These are phyloP conservation scores for Neovahlkampfia damariscottae DNA, from an alignment of 78 protist species.

Conservation along the genomic window DNA sequence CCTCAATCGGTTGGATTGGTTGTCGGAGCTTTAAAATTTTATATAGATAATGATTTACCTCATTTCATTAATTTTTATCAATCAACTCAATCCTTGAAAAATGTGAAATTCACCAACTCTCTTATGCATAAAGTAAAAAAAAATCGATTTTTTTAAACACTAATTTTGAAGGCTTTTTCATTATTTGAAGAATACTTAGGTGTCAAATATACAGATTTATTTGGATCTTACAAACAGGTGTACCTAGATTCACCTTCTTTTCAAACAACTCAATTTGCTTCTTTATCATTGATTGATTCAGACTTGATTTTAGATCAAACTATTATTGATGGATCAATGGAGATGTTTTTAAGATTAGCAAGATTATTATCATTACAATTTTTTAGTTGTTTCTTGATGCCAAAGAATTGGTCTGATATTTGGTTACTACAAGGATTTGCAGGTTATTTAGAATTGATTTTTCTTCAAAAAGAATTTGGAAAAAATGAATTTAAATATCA, in stretches of 20 bases:
- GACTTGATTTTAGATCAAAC: neutral
- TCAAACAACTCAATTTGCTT: neutral
- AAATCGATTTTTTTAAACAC: too few species aligned
- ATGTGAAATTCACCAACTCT: neutral
- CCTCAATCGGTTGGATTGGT: neutral
- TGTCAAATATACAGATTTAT: neutral
- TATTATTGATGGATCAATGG: neutral
- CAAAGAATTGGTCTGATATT: neutral
- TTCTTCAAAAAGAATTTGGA: neutral
- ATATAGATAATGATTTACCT: neutral
- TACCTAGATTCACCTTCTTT: neutral
- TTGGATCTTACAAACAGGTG: neutral
- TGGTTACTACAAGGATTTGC: neutral
- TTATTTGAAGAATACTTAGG: neutral
- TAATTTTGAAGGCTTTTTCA: too few species aligned
- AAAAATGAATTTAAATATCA: neutral
- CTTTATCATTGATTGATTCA: neutral
- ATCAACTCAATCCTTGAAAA: neutral
- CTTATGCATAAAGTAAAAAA: neutral
- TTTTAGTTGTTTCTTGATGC: neutral
- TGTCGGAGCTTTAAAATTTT: neutral
- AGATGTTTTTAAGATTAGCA: neutral
- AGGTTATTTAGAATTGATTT: neutral
- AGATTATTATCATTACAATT: neutral
- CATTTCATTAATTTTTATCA: neutral